Conservation (phyloP, 768 basidiomycete species). For the Fomitopsis serialis region DNA sequence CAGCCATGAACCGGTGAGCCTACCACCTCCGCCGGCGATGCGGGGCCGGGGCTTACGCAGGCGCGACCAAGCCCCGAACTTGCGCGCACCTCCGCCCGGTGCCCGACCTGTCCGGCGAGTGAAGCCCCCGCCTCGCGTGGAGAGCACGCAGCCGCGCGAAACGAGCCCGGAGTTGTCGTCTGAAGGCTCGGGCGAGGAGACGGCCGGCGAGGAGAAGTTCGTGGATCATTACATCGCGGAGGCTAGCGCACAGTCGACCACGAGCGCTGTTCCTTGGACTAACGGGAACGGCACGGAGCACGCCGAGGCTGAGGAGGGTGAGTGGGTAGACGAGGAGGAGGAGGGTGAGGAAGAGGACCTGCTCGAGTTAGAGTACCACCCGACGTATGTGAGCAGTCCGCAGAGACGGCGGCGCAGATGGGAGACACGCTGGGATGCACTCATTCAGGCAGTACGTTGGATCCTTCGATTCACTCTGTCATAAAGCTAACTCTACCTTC, state of each 20-base stretch:
- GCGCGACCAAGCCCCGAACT: slow-evolving; percentile 33
- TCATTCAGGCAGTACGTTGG: slow-evolving; percentile 60
- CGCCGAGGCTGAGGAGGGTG: slow-evolving; percentile 35
- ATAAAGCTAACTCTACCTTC: slow-evolving; percentile 5
- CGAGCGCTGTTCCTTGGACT: slow-evolving; percentile 21
- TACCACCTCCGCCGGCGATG: slow-evolving; percentile 49
- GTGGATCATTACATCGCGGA: slow-evolving; percentile 16
- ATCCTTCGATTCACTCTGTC: neutral
- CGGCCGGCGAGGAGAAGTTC: slow-evolving; percentile 56
- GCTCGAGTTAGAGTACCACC: slow-evolving; percentile 73
- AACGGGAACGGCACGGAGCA: slow-evolving; percentile 33
- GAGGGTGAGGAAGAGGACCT: slow-evolving; percentile 63
- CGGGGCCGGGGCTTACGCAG: slow-evolving; percentile 42
- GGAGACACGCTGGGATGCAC: slow-evolving; percentile 71
- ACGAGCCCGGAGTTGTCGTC: slow-evolving; percentile 75
- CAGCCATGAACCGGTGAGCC: slow-evolving; percentile 56
- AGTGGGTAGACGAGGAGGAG: slow-evolving; percentile 74
- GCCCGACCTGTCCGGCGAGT: slow-evolving; percentile 24
- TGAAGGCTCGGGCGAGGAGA: slow-evolving; percentile 60
- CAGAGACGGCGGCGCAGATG: slow-evolving; percentile 68
- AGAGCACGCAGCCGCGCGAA: slow-evolving; percentile 79
- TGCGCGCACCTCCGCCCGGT: slow-evolving; percentile 22
- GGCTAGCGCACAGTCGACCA: slow-evolving; percentile 14
- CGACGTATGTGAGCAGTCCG: slow-evolving; percentile 56
- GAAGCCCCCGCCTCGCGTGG: slow-evolving; percentile 71